Percentiles rank a stretch among this genome's conserved stretches.
Conservation (phyloP, 257 asterid species). For the Salvia miltiorrhiza region DNA sequence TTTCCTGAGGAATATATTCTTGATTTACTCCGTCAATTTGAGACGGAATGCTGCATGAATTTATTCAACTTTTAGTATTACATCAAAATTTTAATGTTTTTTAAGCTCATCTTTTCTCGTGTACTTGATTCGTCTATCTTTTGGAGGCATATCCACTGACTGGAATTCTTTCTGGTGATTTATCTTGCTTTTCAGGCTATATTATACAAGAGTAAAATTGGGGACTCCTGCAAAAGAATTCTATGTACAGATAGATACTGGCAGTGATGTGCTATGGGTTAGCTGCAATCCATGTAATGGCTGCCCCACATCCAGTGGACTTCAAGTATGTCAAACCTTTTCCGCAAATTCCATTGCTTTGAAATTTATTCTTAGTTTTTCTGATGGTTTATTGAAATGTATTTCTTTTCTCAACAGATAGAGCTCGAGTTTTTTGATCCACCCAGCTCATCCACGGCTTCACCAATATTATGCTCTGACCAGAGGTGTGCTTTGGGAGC, state of each 20-base stretch:
- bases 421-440: slow-evolving; percentile 86
- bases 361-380: background rate
- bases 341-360: background rate
- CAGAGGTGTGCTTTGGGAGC: slow-evolving; percentile 69
- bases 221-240: slow-evolving; percentile 92
- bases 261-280: slow-evolving; percentile 98
- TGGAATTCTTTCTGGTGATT: slow-evolving; percentile 15
- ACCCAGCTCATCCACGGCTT: slow-evolving; percentile 64
- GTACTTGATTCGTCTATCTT: background rate
- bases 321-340: slow-evolving; percentile 51
- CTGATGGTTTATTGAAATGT: slow-evolving; percentile 5
- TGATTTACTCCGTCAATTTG: slow-evolving; percentile 10
- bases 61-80: slow-evolving; percentile 2
- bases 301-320: slow-evolving; percentile 92
- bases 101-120: background rate
- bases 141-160: background rate
- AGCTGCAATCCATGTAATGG: slow-evolving; percentile 79
- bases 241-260: slow-evolving; percentile 96
- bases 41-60: slow-evolving; percentile 4
- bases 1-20: slow-evolving; percentile 24
- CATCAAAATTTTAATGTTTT: background rate
- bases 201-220: slow-evolving; percentile 75
- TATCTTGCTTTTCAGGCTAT: slow-evolving; percentile 57
- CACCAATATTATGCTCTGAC: slow-evolving; percentile 67
- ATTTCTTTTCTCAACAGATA: slow-evolving; percentile 46